phyloP scores from a whole-genome alignment of 208 protist genomes.

The Leptomonas seymouri region DNA sequence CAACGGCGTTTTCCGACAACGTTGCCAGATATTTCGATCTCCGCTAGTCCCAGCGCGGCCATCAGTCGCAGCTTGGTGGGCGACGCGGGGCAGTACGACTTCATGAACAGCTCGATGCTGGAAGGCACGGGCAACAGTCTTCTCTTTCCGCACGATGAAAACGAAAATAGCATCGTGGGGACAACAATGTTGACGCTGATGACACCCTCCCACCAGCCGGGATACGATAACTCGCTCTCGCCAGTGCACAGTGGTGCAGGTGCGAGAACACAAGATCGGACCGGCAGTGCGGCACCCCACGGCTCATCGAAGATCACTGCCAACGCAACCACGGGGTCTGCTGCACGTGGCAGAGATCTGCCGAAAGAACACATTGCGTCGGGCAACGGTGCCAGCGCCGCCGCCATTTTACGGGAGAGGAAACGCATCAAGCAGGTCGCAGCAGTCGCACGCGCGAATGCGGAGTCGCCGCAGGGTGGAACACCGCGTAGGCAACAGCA shows the following conservation, averaged over 20 bases:
- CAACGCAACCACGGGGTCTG: neutral
- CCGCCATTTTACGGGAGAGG: neutral
- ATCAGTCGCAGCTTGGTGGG: slow-evolving; percentile 14
- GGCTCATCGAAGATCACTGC: neutral
- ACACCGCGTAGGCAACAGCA: neutral
- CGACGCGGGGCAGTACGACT: slow-evolving; percentile 22
- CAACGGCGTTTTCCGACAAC: neutral
- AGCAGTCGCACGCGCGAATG: slow-evolving; percentile 1
- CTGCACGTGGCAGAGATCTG: neutral
- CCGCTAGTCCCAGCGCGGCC: neutral
- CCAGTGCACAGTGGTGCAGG: neutral
- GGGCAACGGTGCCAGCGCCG: slow-evolving; percentile 2
- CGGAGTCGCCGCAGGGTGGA: too few species aligned
- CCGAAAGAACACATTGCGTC: neutral
- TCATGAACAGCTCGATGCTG: slow-evolving; percentile 34
- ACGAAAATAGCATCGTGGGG: neutral
- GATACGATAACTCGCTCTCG: neutral
- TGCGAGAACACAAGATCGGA: neutral
- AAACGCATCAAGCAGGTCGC: neutral
- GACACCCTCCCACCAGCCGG: neutral
- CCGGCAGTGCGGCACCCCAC: neutral
- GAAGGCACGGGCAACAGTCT: slow-evolving; percentile 15
- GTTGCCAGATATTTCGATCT: neutral
- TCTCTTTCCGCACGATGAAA: slow-evolving; percentile 1
- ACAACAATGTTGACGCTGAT: neutral